A percentile compares a stretch with the other conserved stretches of the same genome.
Evolutionary conservation across 2,329 filamentous ascomycete genomes (phyloP).

Genomic region (Neospermospora avenae): DNA sequence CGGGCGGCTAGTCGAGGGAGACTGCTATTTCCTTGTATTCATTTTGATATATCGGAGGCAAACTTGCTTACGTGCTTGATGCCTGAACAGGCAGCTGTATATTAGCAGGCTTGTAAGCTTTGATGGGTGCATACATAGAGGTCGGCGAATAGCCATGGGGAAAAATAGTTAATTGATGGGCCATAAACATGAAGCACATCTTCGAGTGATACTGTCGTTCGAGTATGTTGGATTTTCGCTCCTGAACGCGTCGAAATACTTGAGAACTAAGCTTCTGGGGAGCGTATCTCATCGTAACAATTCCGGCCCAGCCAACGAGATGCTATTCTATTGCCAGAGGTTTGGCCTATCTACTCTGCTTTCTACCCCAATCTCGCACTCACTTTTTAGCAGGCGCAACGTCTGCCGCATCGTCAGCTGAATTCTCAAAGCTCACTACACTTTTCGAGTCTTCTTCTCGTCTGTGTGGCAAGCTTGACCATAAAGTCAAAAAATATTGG

Average conservation of each 20-base stretch:
- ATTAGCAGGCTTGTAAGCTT: slow-evolving; percentile 5
- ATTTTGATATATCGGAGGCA: neutral
- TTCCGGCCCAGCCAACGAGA: neutral
- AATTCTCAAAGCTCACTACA: neutral
- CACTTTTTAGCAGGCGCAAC: slow-evolving; percentile 6
- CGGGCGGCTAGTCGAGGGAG: neutral
- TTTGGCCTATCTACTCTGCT: no score
- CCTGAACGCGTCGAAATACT: no score
- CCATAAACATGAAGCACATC: neutral
- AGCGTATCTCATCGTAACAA: neutral
- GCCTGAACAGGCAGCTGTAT: neutral
- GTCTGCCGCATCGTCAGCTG: neutral
- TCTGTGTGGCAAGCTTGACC: no score
- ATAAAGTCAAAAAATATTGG: no score
- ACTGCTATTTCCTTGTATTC: neutral
- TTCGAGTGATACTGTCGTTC: neutral
- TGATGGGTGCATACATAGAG: neutral
- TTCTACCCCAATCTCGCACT: neutral
- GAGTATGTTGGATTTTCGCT: neutral
- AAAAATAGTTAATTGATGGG: neutral
- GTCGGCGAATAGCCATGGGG: no score
- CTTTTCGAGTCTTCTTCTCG: no score
- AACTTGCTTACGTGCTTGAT: neutral
- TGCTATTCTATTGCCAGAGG: neutral
- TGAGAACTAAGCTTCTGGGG: neutral